Evolutionary conservation across 306 rosid species (phyloP).

Genomic region (Rosa persica): DNA sequence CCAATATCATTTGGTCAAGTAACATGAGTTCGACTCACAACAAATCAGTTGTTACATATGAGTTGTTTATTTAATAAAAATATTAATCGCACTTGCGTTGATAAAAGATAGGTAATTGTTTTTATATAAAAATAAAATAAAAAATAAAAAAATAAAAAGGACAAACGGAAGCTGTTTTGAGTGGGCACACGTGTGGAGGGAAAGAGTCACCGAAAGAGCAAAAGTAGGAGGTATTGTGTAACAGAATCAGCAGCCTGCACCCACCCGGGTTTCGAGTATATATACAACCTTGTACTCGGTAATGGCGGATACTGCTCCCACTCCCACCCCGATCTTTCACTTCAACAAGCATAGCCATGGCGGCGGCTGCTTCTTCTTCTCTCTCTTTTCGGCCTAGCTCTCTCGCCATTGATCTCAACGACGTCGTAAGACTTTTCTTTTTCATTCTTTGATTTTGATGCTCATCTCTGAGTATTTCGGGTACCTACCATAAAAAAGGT

Average conservation of each 20-base stretch:
- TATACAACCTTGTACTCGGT: neutral
- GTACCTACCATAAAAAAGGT: no score
- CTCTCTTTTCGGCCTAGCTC: slow-evolving; percentile 30
- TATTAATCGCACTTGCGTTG: no score
- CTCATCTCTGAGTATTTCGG: no score
- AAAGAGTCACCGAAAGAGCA: neutral
- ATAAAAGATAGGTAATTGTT: no score
- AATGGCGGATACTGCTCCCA: neutral
- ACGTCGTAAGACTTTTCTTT: slow-evolving; percentile 28
- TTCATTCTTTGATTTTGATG: no score
- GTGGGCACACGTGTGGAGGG: neutral
- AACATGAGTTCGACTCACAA: no score
- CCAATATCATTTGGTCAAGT: no score
- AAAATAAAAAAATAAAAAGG: no score
- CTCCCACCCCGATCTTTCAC: slow-evolving; percentile 19
- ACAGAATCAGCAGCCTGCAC: neutral
- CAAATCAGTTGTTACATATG: no score
- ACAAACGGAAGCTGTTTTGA: no score
- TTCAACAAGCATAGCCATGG: neutral
- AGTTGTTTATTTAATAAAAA: no score
- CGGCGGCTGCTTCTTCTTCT: slow-evolving; percentile 39
- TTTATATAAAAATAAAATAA: no score
- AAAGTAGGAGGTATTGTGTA: neutral
- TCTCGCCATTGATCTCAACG: slow-evolving; percentile 20
- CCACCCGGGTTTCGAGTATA: neutral